A percentile compares a stretch with the other conserved stretches of the same genome.
Conservation (phyloP, 768 basidiomycete species). For the Mycena filopes region DNA sequence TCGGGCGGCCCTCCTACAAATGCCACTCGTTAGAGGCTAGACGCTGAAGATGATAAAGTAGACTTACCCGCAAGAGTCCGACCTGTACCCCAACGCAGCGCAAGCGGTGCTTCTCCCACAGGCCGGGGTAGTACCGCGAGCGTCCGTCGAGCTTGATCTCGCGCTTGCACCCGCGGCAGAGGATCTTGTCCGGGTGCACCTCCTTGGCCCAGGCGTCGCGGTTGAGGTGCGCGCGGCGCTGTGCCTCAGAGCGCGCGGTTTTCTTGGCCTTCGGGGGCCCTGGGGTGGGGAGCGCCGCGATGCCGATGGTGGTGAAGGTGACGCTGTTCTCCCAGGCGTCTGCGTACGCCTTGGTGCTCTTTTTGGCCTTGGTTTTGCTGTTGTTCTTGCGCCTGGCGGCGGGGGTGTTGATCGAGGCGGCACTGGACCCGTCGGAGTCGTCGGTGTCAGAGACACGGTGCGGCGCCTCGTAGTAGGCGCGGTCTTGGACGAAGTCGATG, state of each 20-base stretch:
- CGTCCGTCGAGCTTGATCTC: slow-evolving; percentile 13
- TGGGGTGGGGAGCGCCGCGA: neutral
- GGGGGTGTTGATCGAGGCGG: neutral
- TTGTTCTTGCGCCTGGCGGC: neutral
- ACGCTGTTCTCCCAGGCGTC: too few relatives aligned
- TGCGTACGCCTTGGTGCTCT: too few relatives aligned
- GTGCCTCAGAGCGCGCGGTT: neutral
- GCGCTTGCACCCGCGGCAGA: slow-evolving; percentile 11
- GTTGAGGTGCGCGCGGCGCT: neutral
- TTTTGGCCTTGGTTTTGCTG: neutral
- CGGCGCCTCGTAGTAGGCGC: too few relatives aligned
- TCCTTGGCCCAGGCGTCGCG: neutral
- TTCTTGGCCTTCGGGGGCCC: neutral
- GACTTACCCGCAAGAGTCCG: neutral
- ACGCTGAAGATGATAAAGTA: too few relatives aligned
- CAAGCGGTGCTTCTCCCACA: slow-evolving; percentile 21
- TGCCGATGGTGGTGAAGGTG: neutral
- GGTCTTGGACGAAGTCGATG: too few relatives aligned
- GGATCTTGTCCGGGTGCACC: neutral
- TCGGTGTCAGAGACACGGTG: neutral
- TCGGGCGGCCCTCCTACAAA: neutral
- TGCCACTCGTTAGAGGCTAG: neutral
- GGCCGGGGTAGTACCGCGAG: slow-evolving; percentile 12
- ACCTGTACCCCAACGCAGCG: slow-evolving; percentile 1
- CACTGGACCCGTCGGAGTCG: neutral